phyloP scores from a whole-genome alignment of 2,329 filamentous ascomycete species.

The Penicillium sp. region DNA sequence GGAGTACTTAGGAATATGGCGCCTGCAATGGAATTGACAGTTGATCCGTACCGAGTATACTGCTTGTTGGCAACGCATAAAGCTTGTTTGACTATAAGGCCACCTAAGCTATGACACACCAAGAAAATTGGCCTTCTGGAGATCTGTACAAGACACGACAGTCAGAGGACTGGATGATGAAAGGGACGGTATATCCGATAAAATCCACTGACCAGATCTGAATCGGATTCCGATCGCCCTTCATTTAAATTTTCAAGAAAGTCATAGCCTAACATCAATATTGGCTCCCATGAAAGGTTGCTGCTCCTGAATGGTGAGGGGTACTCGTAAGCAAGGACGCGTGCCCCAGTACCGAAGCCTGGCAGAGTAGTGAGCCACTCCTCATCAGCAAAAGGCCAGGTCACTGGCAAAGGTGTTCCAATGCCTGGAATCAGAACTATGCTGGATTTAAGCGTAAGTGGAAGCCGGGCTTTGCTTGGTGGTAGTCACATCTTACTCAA shows the following conservation, averaged over 20 bases:
- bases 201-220: not conserved
- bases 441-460: conserved; percentile 1
- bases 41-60: conserved; percentile 5
- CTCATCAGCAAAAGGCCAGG: not conserved
- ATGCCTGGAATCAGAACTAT: conserved; percentile 3
- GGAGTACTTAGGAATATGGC: conserved; percentile 2
- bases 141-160: not conserved
- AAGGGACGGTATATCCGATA: not conserved
- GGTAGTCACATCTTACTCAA: conserved; percentile 3
- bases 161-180: not conserved
- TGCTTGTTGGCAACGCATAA: conserved; percentile 6
- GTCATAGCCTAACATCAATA: conserved; percentile 3
- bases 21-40: not conserved
- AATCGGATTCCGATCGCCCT: not conserved
- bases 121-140: not conserved
- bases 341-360: conserved; percentile 1
- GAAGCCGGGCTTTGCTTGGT: not conserved
- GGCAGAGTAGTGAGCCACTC: conserved; percentile 5
- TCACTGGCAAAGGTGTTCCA: conserved; percentile 1
- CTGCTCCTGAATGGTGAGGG: not conserved
- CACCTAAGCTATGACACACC: conserved; percentile 1
- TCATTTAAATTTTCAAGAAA: not conserved
- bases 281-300: conserved; percentile 1
- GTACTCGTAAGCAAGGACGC: conserved; percentile 4
- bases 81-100: conserved; percentile 7